These are phyloP conservation scores for Haberlea rhodopensis DNA, from an alignment of 257 asterid species.

Conservation along the genomic window DNA sequence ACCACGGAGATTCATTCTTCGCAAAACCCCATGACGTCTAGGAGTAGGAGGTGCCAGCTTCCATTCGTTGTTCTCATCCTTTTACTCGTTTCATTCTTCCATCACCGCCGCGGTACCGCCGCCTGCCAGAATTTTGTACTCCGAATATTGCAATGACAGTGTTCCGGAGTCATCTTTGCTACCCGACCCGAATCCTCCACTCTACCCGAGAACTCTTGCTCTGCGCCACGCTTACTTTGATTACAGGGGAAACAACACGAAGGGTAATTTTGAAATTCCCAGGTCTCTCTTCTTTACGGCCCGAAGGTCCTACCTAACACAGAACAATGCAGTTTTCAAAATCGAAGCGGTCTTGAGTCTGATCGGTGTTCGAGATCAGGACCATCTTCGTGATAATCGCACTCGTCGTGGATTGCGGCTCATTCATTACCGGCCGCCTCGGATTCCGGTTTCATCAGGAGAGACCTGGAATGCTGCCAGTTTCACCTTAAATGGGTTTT, in stretches of 20 bases:
- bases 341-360: constrained; percentile 48
- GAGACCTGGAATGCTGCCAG: constrained; percentile 22
- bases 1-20: not conserved
- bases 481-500: constrained; percentile 55
- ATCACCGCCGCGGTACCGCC: constrained; percentile 23
- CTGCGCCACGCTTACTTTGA: constrained; percentile 41
- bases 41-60: not conserved
- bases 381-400: constrained; percentile 30
- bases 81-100: constrained; percentile 25
- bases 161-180: constrained; percentile 41
- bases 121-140: constrained; percentile 37
- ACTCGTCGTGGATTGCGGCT: constrained; percentile 64
- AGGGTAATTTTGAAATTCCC: constrained; percentile 25
- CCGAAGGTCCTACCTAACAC: constrained; percentile 44
- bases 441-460: constrained; percentile 44
- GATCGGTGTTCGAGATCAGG: constrained; percentile 3
- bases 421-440: constrained; percentile 63
- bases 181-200: constrained; percentile 33
- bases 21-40: not conserved
- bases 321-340: constrained; percentile 46
- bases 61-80: constrained; percentile 29
- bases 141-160: constrained; percentile 47
- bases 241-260: constrained; percentile 22
- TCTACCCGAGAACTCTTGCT: constrained; percentile 29
- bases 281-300: constrained; percentile 39